A percentile compares a stretch with the other conserved stretches of the same genome.
These are phyloP conservation scores for Apiospora arundinis DNA, from an alignment of 2,329 filamentous ascomycete genomes.

Conservation along the genomic window DNA sequence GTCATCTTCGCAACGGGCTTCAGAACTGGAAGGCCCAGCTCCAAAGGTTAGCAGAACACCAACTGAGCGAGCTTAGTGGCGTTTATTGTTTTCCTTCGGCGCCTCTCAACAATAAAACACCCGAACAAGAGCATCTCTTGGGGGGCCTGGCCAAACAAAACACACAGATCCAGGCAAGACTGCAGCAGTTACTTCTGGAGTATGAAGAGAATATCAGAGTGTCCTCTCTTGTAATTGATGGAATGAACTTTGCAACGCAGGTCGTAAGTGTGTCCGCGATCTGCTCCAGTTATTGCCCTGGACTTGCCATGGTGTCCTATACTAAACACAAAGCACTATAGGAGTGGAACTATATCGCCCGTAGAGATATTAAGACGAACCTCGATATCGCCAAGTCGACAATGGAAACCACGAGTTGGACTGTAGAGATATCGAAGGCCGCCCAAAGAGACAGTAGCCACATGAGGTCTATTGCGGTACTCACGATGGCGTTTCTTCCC, in stretches of 20 bases:
- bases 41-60: not conserved
- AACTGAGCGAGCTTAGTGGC: not conserved
- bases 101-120: not conserved
- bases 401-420: not conserved
- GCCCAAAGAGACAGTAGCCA: not conserved
- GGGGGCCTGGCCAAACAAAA: not conserved
- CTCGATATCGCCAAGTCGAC: not conserved
- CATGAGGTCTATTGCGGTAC: conserved; percentile 2
- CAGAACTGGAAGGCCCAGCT: conserved; percentile 4
- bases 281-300: not conserved
- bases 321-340: not conserved
- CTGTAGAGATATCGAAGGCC: not conserved
- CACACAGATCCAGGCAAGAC: not conserved
- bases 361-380: not conserved
- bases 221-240: not conserved
- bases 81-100: not conserved
- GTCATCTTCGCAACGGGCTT: not conserved
- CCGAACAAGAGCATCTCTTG: not conserved
- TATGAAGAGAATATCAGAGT: not conserved
- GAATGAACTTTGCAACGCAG: not conserved
- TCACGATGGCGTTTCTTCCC: not conserved
- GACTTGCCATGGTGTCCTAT: not conserved
- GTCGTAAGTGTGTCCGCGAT: not conserved
- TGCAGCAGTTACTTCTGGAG: not conserved
- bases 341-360: conserved; percentile 7